Base-by-base conservation (phyloP, 2,329 filamentous ascomycete species). In the Clarireedia paspali region DNA sequence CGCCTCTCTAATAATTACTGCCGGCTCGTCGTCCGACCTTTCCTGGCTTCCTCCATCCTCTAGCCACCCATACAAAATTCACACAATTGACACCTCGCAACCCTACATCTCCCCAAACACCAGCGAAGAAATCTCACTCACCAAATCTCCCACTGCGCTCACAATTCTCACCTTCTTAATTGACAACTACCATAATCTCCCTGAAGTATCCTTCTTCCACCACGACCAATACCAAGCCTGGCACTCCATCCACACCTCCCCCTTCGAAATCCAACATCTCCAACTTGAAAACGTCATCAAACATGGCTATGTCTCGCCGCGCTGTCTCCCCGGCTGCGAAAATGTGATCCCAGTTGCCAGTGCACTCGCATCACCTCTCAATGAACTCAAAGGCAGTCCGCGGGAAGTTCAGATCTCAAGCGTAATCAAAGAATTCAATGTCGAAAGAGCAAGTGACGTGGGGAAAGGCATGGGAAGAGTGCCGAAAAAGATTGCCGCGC, bases 121-220 rank as follows among this genome's bases (percentile, higher is more conserved):
- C 9, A 24, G n/a, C 45, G n/a, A n/a, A 27, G 3, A n/a, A 3
- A 47, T 14, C 70, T 74, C 3, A 61, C 63, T 45, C 80, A 79
- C 62, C 78, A 78, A 62, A 77, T 77, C 34, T 73, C 73, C 55
- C 26, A 77, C 80, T 67, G 73, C 76, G 36, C 80, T 80, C 76
- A 74, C 75, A 23, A 78, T 79, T 63, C 69, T 80, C 14, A 78
- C 73, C 57, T 77, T 66, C 23, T 67, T 65, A 62, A 77, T 84
- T 63, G 80, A 83, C 65, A 75, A 80, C 67, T 85, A 86, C 70
- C 74, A 84, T 59, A 63, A 72, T 5, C 73, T 86, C 2, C 76
- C 80, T 2, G 80, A 83, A 55, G 73, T 84, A 57, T 73, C 74
- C 38, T 77, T 85, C 62, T 83, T 87, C 70, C 77, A 83, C 68